Base-by-base conservation (phyloP, 352 stramenopile species). In the Globisporangium polare region DNA sequence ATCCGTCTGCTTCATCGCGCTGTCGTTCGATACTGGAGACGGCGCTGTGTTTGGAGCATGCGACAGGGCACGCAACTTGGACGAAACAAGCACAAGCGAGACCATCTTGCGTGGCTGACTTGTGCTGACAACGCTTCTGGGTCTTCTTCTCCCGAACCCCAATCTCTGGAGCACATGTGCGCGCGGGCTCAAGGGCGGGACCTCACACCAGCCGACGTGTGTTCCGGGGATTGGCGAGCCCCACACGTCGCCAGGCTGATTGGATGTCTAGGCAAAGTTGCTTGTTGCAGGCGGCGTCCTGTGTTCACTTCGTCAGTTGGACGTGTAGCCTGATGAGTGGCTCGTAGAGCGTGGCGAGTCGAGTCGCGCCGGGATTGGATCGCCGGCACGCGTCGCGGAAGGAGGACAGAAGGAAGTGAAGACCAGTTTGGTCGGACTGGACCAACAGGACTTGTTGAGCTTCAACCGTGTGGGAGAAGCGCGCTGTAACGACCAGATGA, bases 311-410 rank as follows among this genome's bases (percentile, higher is more conserved):
- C 33, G 33, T 39, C 33, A 39, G 33, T 39, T n/a, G n/a, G 42
- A 49, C n/a, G 51, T 41, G 51, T 41, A 5, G 51, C 29, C 26
- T 20, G 51, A 57, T 57, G 51, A 57, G 51, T 57, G 51, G 51
- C 50, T n/a, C 7, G 31, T 20, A 26, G 51, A 43, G 51, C 24
- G 29, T 46, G 39, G 51, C 31, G 31, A 57, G 33, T 31, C 31
- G 31, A 57, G 33, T 31, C 31, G 20, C 29, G 15, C 31, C 9
- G 24, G 51, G 54, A 61, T 61, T 61, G 54, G 54, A 22, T 43
- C 27, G 22, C 31, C 7, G 54, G 54, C 54, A 61, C 54, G 54
- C 27, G 53, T 27, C 53, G 42, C 5, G 53, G 49, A 54, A 37
- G 22, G 54, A 37, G 22, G 54, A 20, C 43, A 20, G n/a, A 57